Percentiles rank a stretch among this genome's conserved stretches.
phyloP scores from a whole-genome alignment of 768 basidiomycete species.

The Omphalotus guepiniiformis region DNA sequence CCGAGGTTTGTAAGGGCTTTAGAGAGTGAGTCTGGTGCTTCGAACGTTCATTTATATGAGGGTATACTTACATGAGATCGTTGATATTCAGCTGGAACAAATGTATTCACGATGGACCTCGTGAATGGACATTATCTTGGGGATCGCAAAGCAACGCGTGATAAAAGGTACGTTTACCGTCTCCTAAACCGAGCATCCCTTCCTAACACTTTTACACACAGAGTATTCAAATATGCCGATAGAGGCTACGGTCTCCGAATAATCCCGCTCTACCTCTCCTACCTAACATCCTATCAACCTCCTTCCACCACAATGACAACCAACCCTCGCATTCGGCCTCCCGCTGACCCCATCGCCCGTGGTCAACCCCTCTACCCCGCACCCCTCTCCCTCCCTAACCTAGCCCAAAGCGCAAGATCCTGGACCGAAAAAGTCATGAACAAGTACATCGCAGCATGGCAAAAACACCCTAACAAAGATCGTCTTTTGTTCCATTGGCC shows the following conservation, averaged over 20 bases:
- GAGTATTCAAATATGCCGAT: constrained; percentile 17
- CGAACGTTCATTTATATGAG: background rate
- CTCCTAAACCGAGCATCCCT: background rate
- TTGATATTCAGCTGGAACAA: constrained; percentile 11
- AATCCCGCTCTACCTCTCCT: constrained; percentile 12
- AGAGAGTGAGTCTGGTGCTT: constrained; percentile 10
- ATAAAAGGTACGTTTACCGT: constrained; percentile 7
- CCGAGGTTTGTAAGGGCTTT: constrained; percentile 14
- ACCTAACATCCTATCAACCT: constrained; percentile 8
- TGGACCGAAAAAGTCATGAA: constrained; percentile 11
- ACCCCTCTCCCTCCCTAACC: background rate
- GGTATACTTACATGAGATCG: background rate
- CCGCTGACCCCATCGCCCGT: background rate
- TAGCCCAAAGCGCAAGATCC: constrained; percentile 1
- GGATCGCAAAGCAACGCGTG: constrained; percentile 13
- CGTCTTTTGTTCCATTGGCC: constrained; percentile 10
- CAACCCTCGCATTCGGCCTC: background rate
- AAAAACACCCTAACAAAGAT: background rate
- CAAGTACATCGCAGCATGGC: constrained; percentile 8
- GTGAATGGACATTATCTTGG: constrained; percentile 15
- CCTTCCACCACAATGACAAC: no score
- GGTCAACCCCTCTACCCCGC: constrained; percentile 6
- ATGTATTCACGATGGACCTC: constrained; percentile 16
- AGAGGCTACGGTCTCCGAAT: constrained; percentile 17
- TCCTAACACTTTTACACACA: background rate